phyloP scores from a whole-genome alignment of 345 rosid species.

The Sonneratia caseolaris region DNA sequence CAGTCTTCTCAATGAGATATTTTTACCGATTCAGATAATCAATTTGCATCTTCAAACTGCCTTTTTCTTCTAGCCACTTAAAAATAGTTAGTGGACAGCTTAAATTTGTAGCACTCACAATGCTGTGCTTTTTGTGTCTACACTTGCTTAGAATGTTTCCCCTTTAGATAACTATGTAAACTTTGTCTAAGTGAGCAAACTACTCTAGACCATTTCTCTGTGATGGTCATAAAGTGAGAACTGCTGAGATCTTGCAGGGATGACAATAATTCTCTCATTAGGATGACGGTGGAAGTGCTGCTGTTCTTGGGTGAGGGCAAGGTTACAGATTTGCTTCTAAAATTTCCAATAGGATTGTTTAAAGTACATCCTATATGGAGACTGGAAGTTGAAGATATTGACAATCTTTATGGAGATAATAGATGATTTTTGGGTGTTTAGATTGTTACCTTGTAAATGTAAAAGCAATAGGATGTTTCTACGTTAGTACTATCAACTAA shows the following conservation, averaged over 20 bases:
- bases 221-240: background rate
- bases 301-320: no score
- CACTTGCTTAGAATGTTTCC: no score
- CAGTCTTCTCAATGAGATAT: background rate
- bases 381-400: background rate
- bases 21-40: background rate
- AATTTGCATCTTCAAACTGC: background rate
- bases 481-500: no score
- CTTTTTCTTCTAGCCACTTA: background rate
- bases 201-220: background rate
- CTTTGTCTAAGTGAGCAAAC: background rate
- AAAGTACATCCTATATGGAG: background rate
- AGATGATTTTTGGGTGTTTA: no score
- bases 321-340: no score
- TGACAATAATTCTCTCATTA: no score
- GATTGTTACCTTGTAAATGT: no score
- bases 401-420: background rate
- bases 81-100: background rate
- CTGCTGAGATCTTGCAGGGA: background rate
- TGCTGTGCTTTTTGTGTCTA: background rate
- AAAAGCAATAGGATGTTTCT: no score
- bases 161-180: background rate
- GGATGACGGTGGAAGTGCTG: no score
- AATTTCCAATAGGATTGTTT: no score
- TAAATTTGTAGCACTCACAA: background rate